Conservation (phyloP, 495 filamentous ascomycete species). For the Neurospora terricola region DNA sequence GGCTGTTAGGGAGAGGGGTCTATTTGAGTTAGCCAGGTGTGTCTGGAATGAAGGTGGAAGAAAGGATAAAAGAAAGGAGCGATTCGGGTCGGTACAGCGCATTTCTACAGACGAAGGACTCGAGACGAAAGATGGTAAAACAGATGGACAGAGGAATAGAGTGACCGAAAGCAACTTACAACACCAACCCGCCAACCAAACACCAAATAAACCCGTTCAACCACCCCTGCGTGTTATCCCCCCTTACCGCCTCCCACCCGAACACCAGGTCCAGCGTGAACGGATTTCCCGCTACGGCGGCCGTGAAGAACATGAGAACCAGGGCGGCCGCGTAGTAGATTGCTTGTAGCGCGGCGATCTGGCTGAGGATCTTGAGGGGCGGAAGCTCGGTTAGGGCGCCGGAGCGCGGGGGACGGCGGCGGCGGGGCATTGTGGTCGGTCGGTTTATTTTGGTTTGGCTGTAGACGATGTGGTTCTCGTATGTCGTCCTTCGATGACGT, state of each 20-base stretch:
- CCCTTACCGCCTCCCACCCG: slow-evolving; percentile 70
- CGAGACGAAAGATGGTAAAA: neutral
- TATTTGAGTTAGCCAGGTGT: slow-evolving; percentile 17
- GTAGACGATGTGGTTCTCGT: too few relatives aligned
- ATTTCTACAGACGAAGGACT: neutral
- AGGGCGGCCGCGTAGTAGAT: slow-evolving; percentile 72
- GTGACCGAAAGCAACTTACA: slow-evolving; percentile 46
- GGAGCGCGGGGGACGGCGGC: slow-evolving; percentile 65
- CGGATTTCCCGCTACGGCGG: slow-evolving; percentile 64
- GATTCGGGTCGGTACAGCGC: neutral
- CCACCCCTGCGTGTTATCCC: slow-evolving; percentile 90
- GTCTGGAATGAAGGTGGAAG: neutral
- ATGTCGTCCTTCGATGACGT: too few relatives aligned
- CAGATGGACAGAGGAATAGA: neutral
- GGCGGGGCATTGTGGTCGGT: slow-evolving; percentile 49
- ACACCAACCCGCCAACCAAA: slow-evolving; percentile 58
- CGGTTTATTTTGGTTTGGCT: neutral
- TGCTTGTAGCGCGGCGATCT: slow-evolving; percentile 78
- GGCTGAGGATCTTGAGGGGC: slow-evolving; percentile 73
- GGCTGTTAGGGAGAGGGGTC: slow-evolving; percentile 66
- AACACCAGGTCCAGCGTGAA: slow-evolving; percentile 67
- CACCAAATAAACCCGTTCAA: slow-evolving; percentile 82
- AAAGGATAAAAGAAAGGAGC: neutral
- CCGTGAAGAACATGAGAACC: slow-evolving; percentile 77
- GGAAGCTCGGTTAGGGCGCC: slow-evolving; percentile 74